Percentiles rank a stretch among this genome's conserved stretches.
These are phyloP conservation scores for Ophiocordyceps sinensis DNA, from an alignment of 2,329 filamentous ascomycete species.

Conservation along the genomic window DNA sequence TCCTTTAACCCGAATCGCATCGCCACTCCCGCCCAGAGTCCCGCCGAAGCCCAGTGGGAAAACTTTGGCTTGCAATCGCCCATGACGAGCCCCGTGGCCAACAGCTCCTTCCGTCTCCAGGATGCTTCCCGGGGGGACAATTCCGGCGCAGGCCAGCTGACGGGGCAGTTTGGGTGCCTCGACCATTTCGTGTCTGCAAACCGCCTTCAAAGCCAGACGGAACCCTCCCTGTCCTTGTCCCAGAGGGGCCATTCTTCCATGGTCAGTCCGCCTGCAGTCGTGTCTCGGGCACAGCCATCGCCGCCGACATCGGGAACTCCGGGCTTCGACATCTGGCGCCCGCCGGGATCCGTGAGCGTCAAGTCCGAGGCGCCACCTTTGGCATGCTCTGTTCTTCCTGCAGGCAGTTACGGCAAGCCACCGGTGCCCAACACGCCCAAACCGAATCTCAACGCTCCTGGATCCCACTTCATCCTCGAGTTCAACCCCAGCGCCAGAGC, in stretches of 20 bases:
- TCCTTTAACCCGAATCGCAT: constrained; percentile 12
- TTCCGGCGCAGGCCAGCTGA: constrained; percentile 12
- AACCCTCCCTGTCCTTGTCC: constrained; percentile 7
- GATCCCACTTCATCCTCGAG: constrained; percentile 22
- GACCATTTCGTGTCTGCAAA: constrained; percentile 17
- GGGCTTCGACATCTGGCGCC: constrained; percentile 23
- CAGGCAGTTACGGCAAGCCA: constrained; percentile 20
- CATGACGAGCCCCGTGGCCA: constrained; percentile 17
- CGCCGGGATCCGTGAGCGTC: constrained; percentile 13
- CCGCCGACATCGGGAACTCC: constrained; percentile 17
- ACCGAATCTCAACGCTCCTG: constrained; percentile 15
- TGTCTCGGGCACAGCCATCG: constrained; percentile 6
- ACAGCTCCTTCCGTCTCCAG: constrained; percentile 19
- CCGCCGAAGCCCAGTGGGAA: constrained; percentile 17
- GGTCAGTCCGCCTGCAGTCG: constrained; percentile 3
- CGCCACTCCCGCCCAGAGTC: constrained; percentile 17
- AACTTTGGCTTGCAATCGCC: constrained; percentile 14
- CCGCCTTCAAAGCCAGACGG: constrained; percentile 13
- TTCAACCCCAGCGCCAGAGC: constrained; percentile 16
- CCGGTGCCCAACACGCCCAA: constrained; percentile 25
- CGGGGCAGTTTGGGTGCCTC: constrained; percentile 16
- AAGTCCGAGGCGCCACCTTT: constrained; percentile 11
- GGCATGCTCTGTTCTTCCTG: constrained; percentile 6
- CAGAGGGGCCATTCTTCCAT: constrained; percentile 8
- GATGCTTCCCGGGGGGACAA: constrained; percentile 14